phyloP scores from a whole-genome alignment of 2,329 filamentous ascomycete genomes.

The Cladosporium colombiae region DNA sequence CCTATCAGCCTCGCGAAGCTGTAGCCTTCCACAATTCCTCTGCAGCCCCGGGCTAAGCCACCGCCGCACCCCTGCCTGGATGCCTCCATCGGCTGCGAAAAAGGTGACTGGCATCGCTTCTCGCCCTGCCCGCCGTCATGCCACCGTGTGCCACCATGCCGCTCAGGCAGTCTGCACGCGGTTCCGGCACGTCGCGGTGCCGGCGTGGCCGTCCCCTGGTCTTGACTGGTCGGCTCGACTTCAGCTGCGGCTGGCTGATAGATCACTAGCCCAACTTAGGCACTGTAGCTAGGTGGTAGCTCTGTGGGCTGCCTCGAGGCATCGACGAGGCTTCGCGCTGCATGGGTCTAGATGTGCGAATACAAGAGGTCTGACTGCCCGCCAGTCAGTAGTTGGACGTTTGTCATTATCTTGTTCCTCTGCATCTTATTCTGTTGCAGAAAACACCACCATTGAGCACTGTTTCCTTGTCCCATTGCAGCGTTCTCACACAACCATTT shows the following conservation, averaged over 20 bases:
- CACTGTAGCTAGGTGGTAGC: background rate
- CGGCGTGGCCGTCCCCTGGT: slow-evolving; percentile 2
- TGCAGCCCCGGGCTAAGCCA: slow-evolving; percentile 4
- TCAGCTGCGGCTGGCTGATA: slow-evolving; percentile 20
- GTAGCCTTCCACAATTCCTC: background rate
- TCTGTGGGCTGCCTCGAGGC: background rate
- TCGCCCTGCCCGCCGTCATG: slow-evolving; percentile 1
- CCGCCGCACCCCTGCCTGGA: slow-evolving; percentile 7
- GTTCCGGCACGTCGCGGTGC: slow-evolving; percentile 15
- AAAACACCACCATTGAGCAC: background rate
- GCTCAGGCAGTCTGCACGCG: background rate
- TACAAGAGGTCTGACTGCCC: slow-evolving; percentile 13
- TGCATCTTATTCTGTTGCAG: background rate
- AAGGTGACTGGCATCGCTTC: slow-evolving; percentile 5
- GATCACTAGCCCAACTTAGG: slow-evolving; percentile 10
- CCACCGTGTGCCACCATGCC: slow-evolving; percentile 2
- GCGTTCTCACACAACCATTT: background rate
- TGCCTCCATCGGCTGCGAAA: background rate
- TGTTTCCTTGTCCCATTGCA: background rate
- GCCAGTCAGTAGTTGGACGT: slow-evolving; percentile 12
- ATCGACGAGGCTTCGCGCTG: background rate
- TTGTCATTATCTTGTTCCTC: slow-evolving; percentile 11
- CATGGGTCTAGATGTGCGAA: background rate
- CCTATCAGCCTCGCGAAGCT: slow-evolving; percentile 6
- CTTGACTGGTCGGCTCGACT: slow-evolving; percentile 10